Base-by-base conservation (phyloP, 2,329 filamentous ascomycete genomes). In the Cucurbitaria berberidis region DNA sequence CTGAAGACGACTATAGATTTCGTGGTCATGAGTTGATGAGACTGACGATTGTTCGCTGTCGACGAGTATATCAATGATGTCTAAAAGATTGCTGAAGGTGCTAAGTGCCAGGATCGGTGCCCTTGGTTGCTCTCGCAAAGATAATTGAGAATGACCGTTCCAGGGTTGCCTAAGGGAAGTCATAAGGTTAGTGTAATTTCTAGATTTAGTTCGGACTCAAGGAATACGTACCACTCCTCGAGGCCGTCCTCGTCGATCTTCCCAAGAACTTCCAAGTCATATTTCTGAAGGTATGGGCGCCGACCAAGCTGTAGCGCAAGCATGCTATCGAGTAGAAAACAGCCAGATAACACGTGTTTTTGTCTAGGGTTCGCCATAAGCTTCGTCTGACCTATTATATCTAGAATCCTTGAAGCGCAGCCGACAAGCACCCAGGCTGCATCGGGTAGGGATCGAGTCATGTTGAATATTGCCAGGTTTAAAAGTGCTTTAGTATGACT, bases 341-440 rank as follows among this genome's bases (percentile, higher is more conserved):
- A 88, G 3, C 83, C 85, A 19, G 85, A 79, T 45, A 79, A 77
- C 6, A 81, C 74, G 60, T 66, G 80, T 52, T 77, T 77, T 19
- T 60, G 62, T 70, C 75, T 49, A 45, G 61, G 52, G 65, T 52
- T 62, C 22, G 39, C 73, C 57, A 45, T 70, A 61, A 53, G 70
- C 58, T 76, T 39, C 29, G 50, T 44, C 22, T 59, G 55, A 10
- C 79, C 76, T 57, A 81, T 63, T 47, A 74, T 76, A 22, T 81
- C 70, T 1, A 80, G 71, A 29, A 84, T 76, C 3, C 86, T 81
- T 27, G 85, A 82, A n/a, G 87, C 88, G 54, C 83, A 79, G 0
- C 87, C 88, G 18, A 89, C 78, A 1, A 89, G 71, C 3, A 89
- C 68, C 81, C 88, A 90, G 1, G 89, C 87, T 2, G 82, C 74